Evolutionary conservation across 208 protist genomes (phyloP).

Genomic region (Trypanosoma conorhini): DNA sequence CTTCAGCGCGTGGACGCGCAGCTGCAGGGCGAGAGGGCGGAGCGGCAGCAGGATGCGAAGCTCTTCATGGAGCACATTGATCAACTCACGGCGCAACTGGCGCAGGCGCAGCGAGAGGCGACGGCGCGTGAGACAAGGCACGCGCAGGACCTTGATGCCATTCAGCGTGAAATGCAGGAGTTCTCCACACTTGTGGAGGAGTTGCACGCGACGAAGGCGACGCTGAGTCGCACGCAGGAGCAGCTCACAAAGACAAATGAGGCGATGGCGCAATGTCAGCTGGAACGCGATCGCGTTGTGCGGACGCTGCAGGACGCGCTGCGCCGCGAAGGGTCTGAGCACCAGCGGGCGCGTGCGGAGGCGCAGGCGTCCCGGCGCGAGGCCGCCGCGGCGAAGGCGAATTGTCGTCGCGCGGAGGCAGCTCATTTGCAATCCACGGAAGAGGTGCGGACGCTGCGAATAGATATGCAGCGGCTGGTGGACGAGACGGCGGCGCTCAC

Average conservation of each 20-base stretch:
- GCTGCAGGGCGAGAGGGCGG: slow-evolving; percentile 14
- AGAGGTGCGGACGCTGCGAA: slow-evolving; percentile 6
- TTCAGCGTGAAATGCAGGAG: slow-evolving; percentile 28
- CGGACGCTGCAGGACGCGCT: slow-evolving; percentile 17
- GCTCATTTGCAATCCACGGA: neutral
- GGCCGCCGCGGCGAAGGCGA: neutral
- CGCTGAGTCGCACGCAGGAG: slow-evolving; percentile 8
- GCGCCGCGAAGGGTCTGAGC: slow-evolving; percentile 12
- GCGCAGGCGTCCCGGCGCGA: neutral
- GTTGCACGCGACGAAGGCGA: neutral
- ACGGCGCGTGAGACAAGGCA: slow-evolving; percentile 8
- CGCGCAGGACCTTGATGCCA: slow-evolving; percentile 14
- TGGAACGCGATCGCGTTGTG: slow-evolving; percentile 14
- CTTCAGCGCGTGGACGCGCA: slow-evolving; percentile 5
- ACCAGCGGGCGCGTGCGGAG: slow-evolving; percentile 5
- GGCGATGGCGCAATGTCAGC: slow-evolving; percentile 2
- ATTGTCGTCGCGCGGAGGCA: neutral
- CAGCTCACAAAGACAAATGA: slow-evolving; percentile 5
- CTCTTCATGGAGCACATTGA: slow-evolving; percentile 17
- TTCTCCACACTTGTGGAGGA: slow-evolving; percentile 21
- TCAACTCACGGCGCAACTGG: slow-evolving; percentile 18
- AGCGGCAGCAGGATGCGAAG: slow-evolving; percentile 11
- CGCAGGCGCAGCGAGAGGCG: slow-evolving; percentile 5
- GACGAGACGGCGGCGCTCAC: slow-evolving; percentile 8
- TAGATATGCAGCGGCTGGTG: slow-evolving; percentile 19